Evolutionary conservation across 2,329 filamentous ascomycete genomes (phyloP), one percentile per base, ranked within the genome.

Genomic region (Aspergillus novofumigatus): DNA sequence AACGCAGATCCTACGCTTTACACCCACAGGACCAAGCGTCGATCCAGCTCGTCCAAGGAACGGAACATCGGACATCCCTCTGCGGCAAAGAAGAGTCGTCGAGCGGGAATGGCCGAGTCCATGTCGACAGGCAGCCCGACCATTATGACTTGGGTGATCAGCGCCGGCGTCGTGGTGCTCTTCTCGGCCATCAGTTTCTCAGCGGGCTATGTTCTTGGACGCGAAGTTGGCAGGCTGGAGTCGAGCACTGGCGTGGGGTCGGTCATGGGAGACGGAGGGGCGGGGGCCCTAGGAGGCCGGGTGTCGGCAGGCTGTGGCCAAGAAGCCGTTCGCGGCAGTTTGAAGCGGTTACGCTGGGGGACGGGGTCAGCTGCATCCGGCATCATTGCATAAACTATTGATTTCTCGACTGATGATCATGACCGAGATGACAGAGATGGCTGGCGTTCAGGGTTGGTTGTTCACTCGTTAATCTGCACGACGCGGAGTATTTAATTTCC

Each of bases 171-270:
- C 20, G 83, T 87, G 1, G 83, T 87, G 2, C 77, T 87, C 0
- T 81, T 87, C 55, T 85, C 82, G 17, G 85, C 85, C 2, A 80
- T 87, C 59, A 85, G 83, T 63, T 88, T 87, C 69, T 83, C 83
- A 0, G 85, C 85, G 3, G 85, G 85, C 1, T 87, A 87, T 64
- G 81, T 82, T 14, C 77, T 86, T 14, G 85, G 85, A 10, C 79
- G 79, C 54, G 84, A 87, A 61, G 79, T 83, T 4, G 83, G 83
- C 1, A 75, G 78, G 52, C 72, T 80, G 2, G 84, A 86, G 65
- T 78, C 71, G 44, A 70, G 64, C 23, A 66, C 66, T 4, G 69
- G 67, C 3, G 50, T 70, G 53, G 62, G 66, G 47, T 56, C 55
- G 58, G 60, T 67, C 32, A 63, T 70, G 48, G 64, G 65, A 10